Evolutionary conservation across 495 filamentous ascomycete genomes (phyloP).

Genomic region (Hypoxylon perforatum): DNA sequence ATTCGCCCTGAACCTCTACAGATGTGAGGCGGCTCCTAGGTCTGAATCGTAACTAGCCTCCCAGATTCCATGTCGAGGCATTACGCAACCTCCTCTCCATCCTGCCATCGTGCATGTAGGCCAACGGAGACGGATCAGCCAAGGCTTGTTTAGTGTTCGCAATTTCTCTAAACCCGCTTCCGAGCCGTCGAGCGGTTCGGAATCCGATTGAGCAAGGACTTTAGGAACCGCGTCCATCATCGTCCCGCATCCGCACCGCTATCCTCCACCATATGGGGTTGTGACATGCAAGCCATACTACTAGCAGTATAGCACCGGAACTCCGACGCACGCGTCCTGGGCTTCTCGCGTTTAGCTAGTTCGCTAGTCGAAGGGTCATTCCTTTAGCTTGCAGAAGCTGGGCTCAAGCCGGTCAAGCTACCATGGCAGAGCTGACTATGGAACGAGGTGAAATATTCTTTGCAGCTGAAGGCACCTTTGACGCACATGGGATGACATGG

Average conservation of each 20-base stretch:
- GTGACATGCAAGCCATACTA: conserved; percentile 32
- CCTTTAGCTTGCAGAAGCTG: background rate
- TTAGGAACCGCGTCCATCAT: conserved; percentile 9
- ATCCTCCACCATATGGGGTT: conserved; percentile 16
- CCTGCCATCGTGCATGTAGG: conserved; percentile 10
- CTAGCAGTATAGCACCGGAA: conserved; percentile 20
- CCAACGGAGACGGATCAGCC: conserved; percentile 10
- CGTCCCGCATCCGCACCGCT: conserved; percentile 24
- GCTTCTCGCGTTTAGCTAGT: background rate
- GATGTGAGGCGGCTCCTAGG: background rate
- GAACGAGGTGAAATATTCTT: conserved; percentile 21
- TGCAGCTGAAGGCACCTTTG: conserved; percentile 11
- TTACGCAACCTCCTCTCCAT: conserved; percentile 20
- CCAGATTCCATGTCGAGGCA: conserved; percentile 14
- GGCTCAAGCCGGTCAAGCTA: background rate
- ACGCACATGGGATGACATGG: background rate
- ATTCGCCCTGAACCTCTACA: too few species aligned
- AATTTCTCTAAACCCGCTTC: conserved; percentile 19
- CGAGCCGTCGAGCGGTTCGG: conserved; percentile 26
- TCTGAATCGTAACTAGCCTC: conserved; percentile 4
- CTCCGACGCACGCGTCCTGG: conserved; percentile 18
- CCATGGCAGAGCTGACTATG: conserved; percentile 5
- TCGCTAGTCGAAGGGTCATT: background rate
- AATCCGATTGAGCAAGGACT: conserved; percentile 25
- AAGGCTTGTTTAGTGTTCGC: conserved; percentile 9